These are phyloP conservation scores for Epichloe sp. DNA, from an alignment of 2,329 filamentous ascomycete genomes.

Conservation along the genomic window DNA sequence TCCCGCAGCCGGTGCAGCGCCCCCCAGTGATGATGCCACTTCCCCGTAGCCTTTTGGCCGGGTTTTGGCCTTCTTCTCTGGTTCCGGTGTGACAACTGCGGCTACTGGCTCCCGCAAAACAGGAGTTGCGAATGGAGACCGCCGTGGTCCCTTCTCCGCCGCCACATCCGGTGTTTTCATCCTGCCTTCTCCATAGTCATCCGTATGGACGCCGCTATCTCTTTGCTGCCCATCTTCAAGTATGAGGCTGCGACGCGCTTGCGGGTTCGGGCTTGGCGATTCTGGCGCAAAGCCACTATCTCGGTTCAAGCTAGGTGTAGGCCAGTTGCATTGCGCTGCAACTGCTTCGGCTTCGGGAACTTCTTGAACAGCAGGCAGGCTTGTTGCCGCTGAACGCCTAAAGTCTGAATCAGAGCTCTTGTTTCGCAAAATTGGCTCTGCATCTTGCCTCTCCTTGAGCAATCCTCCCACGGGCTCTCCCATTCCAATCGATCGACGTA, in stretches of 20 bases:
- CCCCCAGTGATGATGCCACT: slow-evolving; percentile 6
- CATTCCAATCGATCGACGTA: slow-evolving; percentile 18
- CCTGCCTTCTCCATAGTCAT: slow-evolving; percentile 28
- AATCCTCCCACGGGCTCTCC: slow-evolving; percentile 18
- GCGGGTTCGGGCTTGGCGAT: slow-evolving; percentile 28
- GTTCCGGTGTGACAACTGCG: slow-evolving; percentile 27
- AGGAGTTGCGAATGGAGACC: slow-evolving; percentile 24
- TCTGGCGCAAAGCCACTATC: slow-evolving; percentile 23
- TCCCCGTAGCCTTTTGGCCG: slow-evolving; percentile 18
- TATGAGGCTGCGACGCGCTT: slow-evolving; percentile 21
- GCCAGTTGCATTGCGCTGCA: slow-evolving; percentile 10
- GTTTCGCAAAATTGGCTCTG: slow-evolving; percentile 11
- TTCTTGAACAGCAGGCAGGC: slow-evolving; percentile 40
- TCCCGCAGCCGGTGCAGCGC: not conserved
- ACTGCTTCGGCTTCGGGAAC: slow-evolving; percentile 31
- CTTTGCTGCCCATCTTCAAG: slow-evolving; percentile 25
- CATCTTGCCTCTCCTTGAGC: slow-evolving; percentile 18
- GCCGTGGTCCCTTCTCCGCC: slow-evolving; percentile 15
- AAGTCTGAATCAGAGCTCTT: slow-evolving; percentile 22
- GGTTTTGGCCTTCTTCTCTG: slow-evolving; percentile 25
- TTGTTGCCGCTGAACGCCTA: slow-evolving; percentile 28
- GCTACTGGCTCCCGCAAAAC: slow-evolving; percentile 26
- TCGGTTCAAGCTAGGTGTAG: slow-evolving; percentile 24
- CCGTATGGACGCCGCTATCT: slow-evolving; percentile 45
- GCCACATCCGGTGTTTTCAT: slow-evolving; percentile 17